These are phyloP conservation scores for Aspergillus pseudoviridinutans DNA, from an alignment of 2,329 filamentous ascomycete genomes.

Conservation along the genomic window DNA sequence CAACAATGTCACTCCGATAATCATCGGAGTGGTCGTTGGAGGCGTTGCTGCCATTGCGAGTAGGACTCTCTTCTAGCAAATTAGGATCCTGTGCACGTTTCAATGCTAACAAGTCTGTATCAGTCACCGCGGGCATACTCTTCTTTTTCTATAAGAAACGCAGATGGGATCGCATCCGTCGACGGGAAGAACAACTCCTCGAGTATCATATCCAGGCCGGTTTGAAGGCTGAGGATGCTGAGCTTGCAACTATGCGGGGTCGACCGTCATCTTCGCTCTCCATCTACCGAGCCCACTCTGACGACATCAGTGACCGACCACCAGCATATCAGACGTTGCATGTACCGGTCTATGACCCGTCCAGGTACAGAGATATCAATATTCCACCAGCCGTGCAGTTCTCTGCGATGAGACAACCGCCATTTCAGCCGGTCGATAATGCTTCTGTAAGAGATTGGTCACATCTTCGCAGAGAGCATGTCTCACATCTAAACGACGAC, in stretches of 20 bases:
- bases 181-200: slow-evolving; percentile 17
- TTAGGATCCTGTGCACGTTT: background rate
- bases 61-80: slow-evolving; percentile 11
- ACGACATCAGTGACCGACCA: slow-evolving; percentile 15
- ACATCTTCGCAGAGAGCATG: background rate
- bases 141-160: slow-evolving; percentile 23
- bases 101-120: background rate
- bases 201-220: slow-evolving; percentile 5
- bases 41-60: slow-evolving; percentile 21
- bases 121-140: slow-evolving; percentile 23
- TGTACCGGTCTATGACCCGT: slow-evolving; percentile 33
- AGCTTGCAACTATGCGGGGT: slow-evolving; percentile 5
- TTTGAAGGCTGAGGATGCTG: background rate
- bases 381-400: slow-evolving; percentile 1
- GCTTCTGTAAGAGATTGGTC: background rate
- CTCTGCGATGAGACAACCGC: background rate
- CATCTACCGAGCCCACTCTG: slow-evolving; percentile 1
- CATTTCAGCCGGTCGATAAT: background rate
- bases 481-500: background rate
- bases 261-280: slow-evolving; percentile 6
- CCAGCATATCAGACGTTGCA: slow-evolving; percentile 22
- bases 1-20: slow-evolving; percentile 13
- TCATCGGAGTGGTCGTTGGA: slow-evolving; percentile 29
- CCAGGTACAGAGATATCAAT: slow-evolving; percentile 21
- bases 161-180: slow-evolving; percentile 18